Evolutionary conservation across 75 land plant genomes (phyloP).

Genomic region (Pinus albicaulis): DNA sequence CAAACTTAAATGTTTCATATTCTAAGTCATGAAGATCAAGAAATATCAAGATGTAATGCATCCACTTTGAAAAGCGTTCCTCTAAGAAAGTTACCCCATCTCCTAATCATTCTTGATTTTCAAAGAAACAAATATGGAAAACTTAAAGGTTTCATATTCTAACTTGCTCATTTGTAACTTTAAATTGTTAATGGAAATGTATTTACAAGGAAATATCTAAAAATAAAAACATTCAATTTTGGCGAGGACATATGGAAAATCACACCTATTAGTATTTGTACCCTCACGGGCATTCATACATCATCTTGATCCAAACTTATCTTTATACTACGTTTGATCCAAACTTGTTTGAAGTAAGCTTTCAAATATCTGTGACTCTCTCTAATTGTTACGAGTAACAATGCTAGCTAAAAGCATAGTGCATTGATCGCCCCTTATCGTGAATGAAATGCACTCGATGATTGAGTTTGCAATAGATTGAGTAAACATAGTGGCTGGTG

Average conservation of each 20-base stretch:
- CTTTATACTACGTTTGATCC: slow-evolving; percentile 55
- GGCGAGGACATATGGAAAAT: slow-evolving; percentile 58
- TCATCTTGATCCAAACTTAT: too few relatives aligned
- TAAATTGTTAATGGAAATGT: too few relatives aligned
- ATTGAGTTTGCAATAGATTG: slow-evolving; percentile 14
- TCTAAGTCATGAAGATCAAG: too few relatives aligned
- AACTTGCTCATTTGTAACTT: too few relatives aligned
- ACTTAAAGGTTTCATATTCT: not conserved
- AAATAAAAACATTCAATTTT: not conserved
- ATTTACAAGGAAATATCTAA: too few relatives aligned
- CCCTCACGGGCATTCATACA: slow-evolving; percentile 54
- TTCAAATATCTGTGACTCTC: slow-evolving; percentile 51
- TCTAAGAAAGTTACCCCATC: slow-evolving; percentile 33
- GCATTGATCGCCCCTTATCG: slow-evolving; percentile 15
- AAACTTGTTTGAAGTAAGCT: slow-evolving; percentile 28
- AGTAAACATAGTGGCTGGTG: not conserved
- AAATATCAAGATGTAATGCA: too few relatives aligned
- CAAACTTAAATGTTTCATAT: too few relatives aligned
- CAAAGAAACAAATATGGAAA: not conserved
- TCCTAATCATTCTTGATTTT: slow-evolving; percentile 51
- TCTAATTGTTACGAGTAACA: slow-evolving; percentile 70
- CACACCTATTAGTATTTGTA: slow-evolving; percentile 36
- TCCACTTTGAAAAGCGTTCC: too few relatives aligned
- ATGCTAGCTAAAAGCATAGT: slow-evolving; percentile 65
- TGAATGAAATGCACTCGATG: slow-evolving; percentile 7